phyloP scores from a whole-genome alignment of 1,139 yeast species.

The Hemisphaericaspora xylofermentans region DNA sequence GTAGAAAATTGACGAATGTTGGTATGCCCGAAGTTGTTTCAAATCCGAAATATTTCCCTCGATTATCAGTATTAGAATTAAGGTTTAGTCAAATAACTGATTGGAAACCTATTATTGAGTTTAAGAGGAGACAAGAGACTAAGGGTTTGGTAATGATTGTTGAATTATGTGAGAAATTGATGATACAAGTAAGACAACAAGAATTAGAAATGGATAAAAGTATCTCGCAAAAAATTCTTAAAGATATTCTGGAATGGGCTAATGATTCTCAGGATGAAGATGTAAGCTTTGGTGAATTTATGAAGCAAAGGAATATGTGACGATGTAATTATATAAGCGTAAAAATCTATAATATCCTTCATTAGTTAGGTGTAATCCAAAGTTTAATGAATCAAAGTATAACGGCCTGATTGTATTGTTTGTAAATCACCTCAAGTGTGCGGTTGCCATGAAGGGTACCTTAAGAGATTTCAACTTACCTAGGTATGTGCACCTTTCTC shows the following conservation, averaged over 20 bases:
- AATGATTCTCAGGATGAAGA: slow-evolving; percentile 44
- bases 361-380: too few relatives aligned
- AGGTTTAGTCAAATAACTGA: slow-evolving; percentile 63
- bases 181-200: slow-evolving; percentile 57
- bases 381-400: background rate
- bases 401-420: too few relatives aligned
- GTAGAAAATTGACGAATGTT: slow-evolving; percentile 62
- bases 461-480: too few relatives aligned
- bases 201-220: slow-evolving; percentile 59
- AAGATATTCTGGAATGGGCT: slow-evolving; percentile 60
- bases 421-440: too few relatives aligned
- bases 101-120: slow-evolving; percentile 64
- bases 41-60: slow-evolving; percentile 42
- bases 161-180: slow-evolving; percentile 75
- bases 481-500: too few relatives aligned
- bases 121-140: slow-evolving; percentile 59
- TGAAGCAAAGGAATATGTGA: slow-evolving; percentile 15
- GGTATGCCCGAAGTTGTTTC: slow-evolving; percentile 52
- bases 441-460: too few relatives aligned
- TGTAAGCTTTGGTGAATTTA: slow-evolving; percentile 8
- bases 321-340: background rate
- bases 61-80: slow-evolving; percentile 73
- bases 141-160: slow-evolving; percentile 57
- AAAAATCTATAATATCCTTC: background rate
- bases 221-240: slow-evolving; percentile 51